A percentile compares a stretch with the other conserved stretches of the same genome.
Conservation (phyloP, 306 rosid genomes). For the Sindora glabra region DNA sequence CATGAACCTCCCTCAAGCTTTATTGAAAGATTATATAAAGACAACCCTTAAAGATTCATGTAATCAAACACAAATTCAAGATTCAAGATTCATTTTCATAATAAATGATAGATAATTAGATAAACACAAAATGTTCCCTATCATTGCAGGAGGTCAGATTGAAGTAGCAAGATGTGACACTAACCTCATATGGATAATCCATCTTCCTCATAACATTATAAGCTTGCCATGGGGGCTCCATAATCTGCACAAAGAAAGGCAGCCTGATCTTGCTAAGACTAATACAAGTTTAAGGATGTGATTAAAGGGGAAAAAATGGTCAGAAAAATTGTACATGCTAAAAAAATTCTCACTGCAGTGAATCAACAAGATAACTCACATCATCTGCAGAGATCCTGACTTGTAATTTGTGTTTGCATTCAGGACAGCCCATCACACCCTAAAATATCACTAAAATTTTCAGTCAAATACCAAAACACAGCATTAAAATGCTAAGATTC, state of each 20-base stretch:
- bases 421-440: constrained; percentile 96
- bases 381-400: constrained; percentile 84
- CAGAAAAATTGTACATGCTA: not conserved
- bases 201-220: constrained; percentile 74
- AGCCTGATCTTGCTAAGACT: constrained; percentile 4
- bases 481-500: constrained; percentile 14
- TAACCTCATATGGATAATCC: constrained; percentile 90
- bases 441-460: constrained; percentile 30
- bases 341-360: not conserved
- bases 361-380: constrained; percentile 48
- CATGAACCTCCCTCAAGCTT: no score
- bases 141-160: not conserved
- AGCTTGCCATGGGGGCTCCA: constrained; percentile 97
- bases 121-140: constrained; percentile 9
- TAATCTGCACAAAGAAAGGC: constrained; percentile 54
- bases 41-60: not conserved
- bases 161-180: constrained; percentile 15
- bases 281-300: constrained; percentile 5
- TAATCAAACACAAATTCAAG: not conserved
- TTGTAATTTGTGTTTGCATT: constrained; percentile 79
- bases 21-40: no score
- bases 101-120: not conserved
- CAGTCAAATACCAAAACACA: constrained; percentile 8
- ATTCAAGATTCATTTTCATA: constrained; percentile 8
- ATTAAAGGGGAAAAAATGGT: not conserved